A percentile compares a stretch with the other conserved stretches of the same genome.
These are phyloP conservation scores for Magnaporthiopsis poae DNA, from an alignment of 2,329 filamentous ascomycete species.

Conservation along the genomic window DNA sequence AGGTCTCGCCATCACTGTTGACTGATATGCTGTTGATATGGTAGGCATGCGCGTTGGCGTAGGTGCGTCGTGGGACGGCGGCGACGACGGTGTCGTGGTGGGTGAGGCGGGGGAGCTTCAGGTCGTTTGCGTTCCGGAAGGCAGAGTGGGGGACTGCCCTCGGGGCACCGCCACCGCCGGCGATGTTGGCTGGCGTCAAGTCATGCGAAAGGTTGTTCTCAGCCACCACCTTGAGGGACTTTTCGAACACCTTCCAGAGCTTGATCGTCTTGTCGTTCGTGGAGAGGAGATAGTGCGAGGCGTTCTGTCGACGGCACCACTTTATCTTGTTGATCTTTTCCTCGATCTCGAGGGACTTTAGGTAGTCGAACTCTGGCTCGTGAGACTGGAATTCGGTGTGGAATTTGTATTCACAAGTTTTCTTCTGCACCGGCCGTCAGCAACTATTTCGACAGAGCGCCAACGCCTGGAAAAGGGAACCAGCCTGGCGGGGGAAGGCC, in stretches of 20 bases:
- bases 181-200: slow-evolving; percentile 64
- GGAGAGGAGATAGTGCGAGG: slow-evolving; percentile 92
- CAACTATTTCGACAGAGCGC: slow-evolving; percentile 1
- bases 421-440: slow-evolving; percentile 60
- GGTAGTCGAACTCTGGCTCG: slow-evolving; percentile 97
- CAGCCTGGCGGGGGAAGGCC: too few species aligned
- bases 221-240: slow-evolving; percentile 95
- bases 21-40: slow-evolving; percentile 99
- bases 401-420: slow-evolving; percentile 99
- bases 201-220: slow-evolving; percentile 98
- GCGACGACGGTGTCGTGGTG: slow-evolving; percentile 98
- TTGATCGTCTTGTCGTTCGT: slow-evolving; percentile 99
- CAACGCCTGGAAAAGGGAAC: neutral
- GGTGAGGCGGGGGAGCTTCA: slow-evolving; percentile 91
- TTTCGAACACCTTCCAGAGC: slow-evolving; percentile 99
- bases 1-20: slow-evolving; percentile 97
- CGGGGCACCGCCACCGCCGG: slow-evolving; percentile 68
- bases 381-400: slow-evolving; percentile 99
- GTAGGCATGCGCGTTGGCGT: slow-evolving; percentile 96
- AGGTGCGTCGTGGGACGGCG: slow-evolving; percentile 87
- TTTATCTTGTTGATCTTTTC: slow-evolving; percentile 99
- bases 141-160: slow-evolving; percentile 60
- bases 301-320: slow-evolving; percentile 96
- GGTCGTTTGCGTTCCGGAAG: slow-evolving; percentile 70
- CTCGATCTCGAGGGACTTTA: slow-evolving; percentile 98